These are phyloP conservation scores for Fusarium sarcochroum DNA, from an alignment of 2,329 filamentous ascomycete species.

Conservation along the genomic window DNA sequence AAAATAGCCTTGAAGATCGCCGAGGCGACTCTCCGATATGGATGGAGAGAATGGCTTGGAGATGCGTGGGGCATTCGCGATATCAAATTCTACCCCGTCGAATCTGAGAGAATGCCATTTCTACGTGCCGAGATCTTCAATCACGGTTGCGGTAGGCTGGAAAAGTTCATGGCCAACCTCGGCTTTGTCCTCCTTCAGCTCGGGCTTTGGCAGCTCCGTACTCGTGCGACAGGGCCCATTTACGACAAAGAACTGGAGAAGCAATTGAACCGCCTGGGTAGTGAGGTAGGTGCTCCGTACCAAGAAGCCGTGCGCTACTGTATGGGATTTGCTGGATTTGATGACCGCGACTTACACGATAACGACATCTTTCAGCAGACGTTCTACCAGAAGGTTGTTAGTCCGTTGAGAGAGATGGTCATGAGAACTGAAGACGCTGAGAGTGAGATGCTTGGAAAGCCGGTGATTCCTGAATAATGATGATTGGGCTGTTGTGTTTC, in stretches of 20 bases:
- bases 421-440: not conserved
- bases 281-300: not conserved
- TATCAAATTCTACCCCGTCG: constrained; percentile 14
- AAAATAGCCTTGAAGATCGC: constrained; percentile 15
- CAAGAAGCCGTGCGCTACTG: constrained; percentile 22
- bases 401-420: constrained; percentile 11
- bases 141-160: not conserved
- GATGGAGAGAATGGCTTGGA: constrained; percentile 19
- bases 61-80: constrained; percentile 12
- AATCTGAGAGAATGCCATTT: constrained; percentile 15
- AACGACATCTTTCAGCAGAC: constrained; percentile 10
- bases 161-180: constrained; percentile 8
- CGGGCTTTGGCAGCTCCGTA: constrained; percentile 7
- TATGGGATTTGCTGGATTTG: not conserved
- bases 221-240: not conserved
- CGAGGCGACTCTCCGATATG: constrained; percentile 20
- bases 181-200: constrained; percentile 10
- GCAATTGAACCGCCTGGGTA: not conserved
- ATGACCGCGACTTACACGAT: not conserved
- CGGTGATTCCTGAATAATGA: not conserved
- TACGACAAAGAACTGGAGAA: not conserved
- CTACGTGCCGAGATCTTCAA: constrained; percentile 1
- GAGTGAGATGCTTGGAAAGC: not conserved
- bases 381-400: constrained; percentile 18
- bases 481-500: not conserved